These are phyloP conservation scores for Lodderomyces theae DNA, from an alignment of 1,139 yeast species.

Conservation along the genomic window DNA sequence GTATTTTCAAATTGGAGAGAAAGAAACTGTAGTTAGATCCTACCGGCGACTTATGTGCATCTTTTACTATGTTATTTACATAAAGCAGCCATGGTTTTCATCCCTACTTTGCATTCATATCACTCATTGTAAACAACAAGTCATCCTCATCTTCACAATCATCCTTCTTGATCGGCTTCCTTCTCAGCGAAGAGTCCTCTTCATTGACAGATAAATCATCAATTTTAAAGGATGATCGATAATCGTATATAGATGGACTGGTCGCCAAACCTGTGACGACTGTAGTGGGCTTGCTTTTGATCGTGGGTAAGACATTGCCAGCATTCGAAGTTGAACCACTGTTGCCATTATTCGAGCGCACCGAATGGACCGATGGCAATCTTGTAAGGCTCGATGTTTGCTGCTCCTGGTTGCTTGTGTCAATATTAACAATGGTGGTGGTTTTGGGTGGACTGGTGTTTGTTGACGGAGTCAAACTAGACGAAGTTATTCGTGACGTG, in stretches of 20 bases:
- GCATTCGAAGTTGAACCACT: neutral
- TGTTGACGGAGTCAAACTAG: conserved; percentile 2
- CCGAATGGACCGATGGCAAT: conserved; percentile 2
- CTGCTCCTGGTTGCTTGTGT: neutral
- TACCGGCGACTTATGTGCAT: too few relatives aligned
- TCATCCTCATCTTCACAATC: conserved; percentile 73
- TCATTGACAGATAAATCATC: conserved; percentile 22
- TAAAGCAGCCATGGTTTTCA: neutral
- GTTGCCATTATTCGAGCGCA: conserved; percentile 8
- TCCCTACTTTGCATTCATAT: conserved; percentile 57
- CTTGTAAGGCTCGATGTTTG: neutral
- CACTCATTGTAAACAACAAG: conserved; percentile 84
- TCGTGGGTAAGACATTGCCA: conserved; percentile 4
- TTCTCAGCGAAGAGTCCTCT: conserved; percentile 16
- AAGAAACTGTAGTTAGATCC: too few relatives aligned
- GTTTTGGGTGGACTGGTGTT: conserved; percentile 1
- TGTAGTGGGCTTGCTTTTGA: conserved; percentile 15
- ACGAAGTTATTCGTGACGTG: conserved; percentile 6
- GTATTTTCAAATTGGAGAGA: too few relatives aligned
- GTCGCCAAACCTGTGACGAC: conserved; percentile 34
- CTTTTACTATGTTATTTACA: neutral
- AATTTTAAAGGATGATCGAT: conserved; percentile 42
- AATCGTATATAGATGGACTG: conserved; percentile 32
- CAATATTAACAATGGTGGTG: neutral
- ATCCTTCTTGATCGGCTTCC: conserved; percentile 7